phyloP scores from a whole-genome alignment of 2,329 filamentous ascomycete species.

The Trichoderma afroharzianum region DNA sequence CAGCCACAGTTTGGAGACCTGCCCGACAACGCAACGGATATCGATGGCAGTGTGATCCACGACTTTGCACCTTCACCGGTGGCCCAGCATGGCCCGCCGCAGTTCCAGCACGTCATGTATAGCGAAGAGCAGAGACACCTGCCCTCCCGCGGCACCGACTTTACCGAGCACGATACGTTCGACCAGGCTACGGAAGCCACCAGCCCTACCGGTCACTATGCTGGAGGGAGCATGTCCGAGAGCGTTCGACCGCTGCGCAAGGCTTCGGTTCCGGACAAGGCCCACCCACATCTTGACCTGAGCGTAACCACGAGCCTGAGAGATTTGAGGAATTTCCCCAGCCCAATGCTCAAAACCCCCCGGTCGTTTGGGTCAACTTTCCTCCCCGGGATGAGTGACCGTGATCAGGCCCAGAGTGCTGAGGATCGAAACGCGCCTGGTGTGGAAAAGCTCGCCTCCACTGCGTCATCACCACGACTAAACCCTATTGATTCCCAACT shows the following conservation, averaged over 20 bases:
- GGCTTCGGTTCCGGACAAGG: slow-evolving; percentile 25
- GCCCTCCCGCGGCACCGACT: slow-evolving; percentile 74
- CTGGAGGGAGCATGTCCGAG: slow-evolving; percentile 64
- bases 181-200: slow-evolving; percentile 71
- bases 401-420: slow-evolving; percentile 38
- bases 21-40: slow-evolving; percentile 40
- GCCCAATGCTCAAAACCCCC: slow-evolving; percentile 64
- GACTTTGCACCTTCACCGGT: slow-evolving; percentile 49
- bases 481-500: slow-evolving; percentile 41
- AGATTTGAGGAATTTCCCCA: slow-evolving; percentile 48
- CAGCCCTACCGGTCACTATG: slow-evolving; percentile 62
- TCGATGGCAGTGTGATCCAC: slow-evolving; percentile 40
- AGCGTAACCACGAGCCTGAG: slow-evolving; percentile 60
- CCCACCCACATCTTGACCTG: slow-evolving; percentile 44
- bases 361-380: slow-evolving; percentile 76
- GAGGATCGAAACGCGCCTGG: slow-evolving; percentile 58
- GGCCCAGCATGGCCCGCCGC: slow-evolving; percentile 44
- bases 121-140: slow-evolving; percentile 54
- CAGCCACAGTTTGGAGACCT: slow-evolving; percentile 27
- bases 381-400: slow-evolving; percentile 55
- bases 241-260: slow-evolving; percentile 74
- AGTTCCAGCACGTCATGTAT: slow-evolving; percentile 27
- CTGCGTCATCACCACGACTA: slow-evolving; percentile 70
- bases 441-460: slow-evolving; percentile 83
- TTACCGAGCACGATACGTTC: slow-evolving; percentile 68